Percentiles rank a stretch among this genome's conserved stretches.
These are phyloP conservation scores for Tanacetum coccineum DNA, from an alignment of 129 eudicot species.

Conservation along the genomic window DNA sequence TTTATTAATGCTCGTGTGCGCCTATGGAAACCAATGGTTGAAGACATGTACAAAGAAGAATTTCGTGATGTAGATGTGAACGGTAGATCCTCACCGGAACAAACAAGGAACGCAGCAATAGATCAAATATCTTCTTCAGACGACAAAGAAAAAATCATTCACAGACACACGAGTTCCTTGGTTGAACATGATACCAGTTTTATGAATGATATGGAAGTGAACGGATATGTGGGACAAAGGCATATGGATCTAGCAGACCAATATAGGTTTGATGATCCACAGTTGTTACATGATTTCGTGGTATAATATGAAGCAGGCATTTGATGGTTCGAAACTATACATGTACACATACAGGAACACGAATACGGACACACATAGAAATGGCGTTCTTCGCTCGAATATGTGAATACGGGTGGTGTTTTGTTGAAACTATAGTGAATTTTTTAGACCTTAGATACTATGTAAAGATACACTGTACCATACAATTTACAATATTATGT, in stretches of 20 bases:
- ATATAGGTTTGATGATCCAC: conserved; percentile 53
- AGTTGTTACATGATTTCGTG: conserved; percentile 57
- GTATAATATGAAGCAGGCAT: conserved; percentile 22
- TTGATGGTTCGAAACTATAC: conserved; percentile 12
- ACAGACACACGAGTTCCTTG: conserved; percentile 28
- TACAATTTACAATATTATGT: conserved; percentile 14
- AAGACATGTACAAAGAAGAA: conserved; percentile 97
- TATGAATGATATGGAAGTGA: conserved; percentile 18
- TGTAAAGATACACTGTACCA: conserved; percentile 31
- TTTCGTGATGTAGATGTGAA: conserved; percentile 58
- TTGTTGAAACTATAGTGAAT: conserved; percentile 19
- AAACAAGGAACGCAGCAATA: conserved; percentile 26
- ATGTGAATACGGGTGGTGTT: conserved; percentile 25
- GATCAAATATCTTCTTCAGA: conserved; percentile 42
- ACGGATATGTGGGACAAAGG: conserved; percentile 26
- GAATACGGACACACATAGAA: background rate
- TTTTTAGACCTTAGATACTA: conserved; percentile 23
- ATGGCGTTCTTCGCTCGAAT: conserved; percentile 10
- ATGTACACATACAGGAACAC: conserved; percentile 13
- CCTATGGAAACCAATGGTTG: conserved; percentile 98
- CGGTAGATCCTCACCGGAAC: conserved; percentile 38
- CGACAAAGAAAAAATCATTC: conserved; percentile 45
- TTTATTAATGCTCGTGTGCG: conserved; percentile 96
- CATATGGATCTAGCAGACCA: conserved; percentile 48
- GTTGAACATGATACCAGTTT: conserved; percentile 5